A percentile compares a stretch with the other conserved stretches of the same genome.
Conservation (phyloP, 164 flowering plant species). For the Brasenia schreberi region DNA sequence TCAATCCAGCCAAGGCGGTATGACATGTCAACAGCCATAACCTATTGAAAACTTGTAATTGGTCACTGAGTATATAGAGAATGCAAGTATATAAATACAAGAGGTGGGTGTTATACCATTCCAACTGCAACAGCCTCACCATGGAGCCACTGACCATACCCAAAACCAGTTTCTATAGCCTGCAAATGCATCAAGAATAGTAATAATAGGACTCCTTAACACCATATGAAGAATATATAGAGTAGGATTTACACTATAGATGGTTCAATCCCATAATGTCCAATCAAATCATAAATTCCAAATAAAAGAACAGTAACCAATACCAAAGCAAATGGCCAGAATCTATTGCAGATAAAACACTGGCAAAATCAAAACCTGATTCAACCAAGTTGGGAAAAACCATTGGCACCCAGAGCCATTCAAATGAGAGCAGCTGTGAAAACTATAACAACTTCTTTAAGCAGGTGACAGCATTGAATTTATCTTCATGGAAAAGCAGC, state of each 20-base stretch:
- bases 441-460: too few relatives aligned
- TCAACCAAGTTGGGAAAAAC: too few relatives aligned
- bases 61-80: neutral
- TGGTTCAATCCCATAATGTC: too few relatives aligned
- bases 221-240: too few relatives aligned
- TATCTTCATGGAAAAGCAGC: too few relatives aligned
- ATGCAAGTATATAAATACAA: neutral
- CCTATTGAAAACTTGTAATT: slow-evolving; percentile 30
- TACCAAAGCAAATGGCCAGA: neutral
- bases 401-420: too few relatives aligned
- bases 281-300: neutral
- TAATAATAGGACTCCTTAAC: too few relatives aligned
- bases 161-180: slow-evolving; percentile 93
- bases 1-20: slow-evolving; percentile 98
- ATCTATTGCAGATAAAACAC: neutral
- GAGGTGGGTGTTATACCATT: slow-evolving; percentile 31
- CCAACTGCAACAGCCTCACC: slow-evolving; percentile 99
- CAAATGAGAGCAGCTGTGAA: too few relatives aligned
- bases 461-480: too few relatives aligned
- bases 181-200: slow-evolving; percentile 13
- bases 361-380: too few relatives aligned
- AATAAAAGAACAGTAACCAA: neutral
- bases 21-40: slow-evolving; percentile 99
- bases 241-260: too few relatives aligned
- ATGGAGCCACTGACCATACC: slow-evolving; percentile 98